Conservation (phyloP, 257 asterid species). For the Cruciata laevipes region DNA sequence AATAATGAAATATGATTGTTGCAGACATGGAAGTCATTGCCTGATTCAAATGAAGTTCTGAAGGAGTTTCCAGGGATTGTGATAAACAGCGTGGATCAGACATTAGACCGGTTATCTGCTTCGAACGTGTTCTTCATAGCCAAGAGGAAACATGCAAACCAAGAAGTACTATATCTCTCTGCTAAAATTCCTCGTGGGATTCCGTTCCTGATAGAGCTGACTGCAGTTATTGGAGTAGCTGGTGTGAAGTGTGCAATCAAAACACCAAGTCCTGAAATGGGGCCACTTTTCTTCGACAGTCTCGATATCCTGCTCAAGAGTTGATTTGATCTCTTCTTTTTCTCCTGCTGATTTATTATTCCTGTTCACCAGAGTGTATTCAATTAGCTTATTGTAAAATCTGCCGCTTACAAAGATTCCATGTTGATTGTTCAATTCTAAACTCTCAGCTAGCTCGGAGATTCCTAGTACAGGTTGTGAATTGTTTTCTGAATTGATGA, state of each 20-base stretch:
- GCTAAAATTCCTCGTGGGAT: conserved; percentile 79
- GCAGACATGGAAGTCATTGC: conserved; percentile 98
- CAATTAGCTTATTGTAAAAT: conserved; percentile 11
- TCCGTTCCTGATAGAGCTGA: conserved; percentile 84
- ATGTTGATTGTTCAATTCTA: background rate
- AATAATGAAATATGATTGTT: background rate
- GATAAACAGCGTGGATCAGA: conserved; percentile 58
- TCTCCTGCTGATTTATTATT: conserved; percentile 12
- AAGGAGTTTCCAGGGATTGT: conserved; percentile 73
- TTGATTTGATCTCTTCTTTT: conserved; percentile 16
- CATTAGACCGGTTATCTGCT: conserved; percentile 61
- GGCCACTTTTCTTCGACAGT: conserved; percentile 84
- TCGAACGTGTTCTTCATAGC: conserved; percentile 87
- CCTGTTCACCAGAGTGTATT: conserved; percentile 4
- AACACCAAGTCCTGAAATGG: conserved; percentile 80
- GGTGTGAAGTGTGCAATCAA: conserved; percentile 92
- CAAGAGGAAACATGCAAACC: conserved; percentile 82
- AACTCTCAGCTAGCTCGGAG: background rate
- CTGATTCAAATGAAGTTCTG: conserved; percentile 83
- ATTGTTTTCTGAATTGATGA: conserved; percentile 1
- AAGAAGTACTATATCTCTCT: conserved; percentile 86
- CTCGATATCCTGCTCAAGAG: conserved; percentile 58
- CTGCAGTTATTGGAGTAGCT: conserved; percentile 63
- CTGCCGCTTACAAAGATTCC: conserved; percentile 8
- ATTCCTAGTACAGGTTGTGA: conserved; percentile 1